Evolutionary conservation across 805 yeast species (phyloP).

Genomic region (Blastobotrys muscicola): DNA sequence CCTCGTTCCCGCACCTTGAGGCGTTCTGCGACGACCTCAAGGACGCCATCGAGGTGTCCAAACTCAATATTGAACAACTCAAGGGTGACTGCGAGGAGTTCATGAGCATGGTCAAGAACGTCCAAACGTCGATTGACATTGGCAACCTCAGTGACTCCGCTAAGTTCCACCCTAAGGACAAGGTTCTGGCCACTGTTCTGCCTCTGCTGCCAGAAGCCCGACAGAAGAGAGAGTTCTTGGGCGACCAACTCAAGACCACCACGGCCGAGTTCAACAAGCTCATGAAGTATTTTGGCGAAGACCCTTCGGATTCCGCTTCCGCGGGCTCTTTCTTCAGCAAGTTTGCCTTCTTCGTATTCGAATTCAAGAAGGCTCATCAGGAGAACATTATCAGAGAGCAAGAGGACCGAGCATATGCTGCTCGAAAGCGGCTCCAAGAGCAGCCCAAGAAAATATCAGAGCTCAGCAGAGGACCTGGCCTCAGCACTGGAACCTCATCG

Average conservation of each 20-base stretch:
- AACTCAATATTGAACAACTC: slow-evolving; percentile 74
- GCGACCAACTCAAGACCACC: slow-evolving; percentile 53
- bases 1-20: slow-evolving; percentile 69
- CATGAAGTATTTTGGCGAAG: slow-evolving; percentile 89
- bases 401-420: slow-evolving; percentile 67
- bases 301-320: slow-evolving; percentile 56
- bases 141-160: slow-evolving; percentile 81
- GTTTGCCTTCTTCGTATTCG: slow-evolving; percentile 68
- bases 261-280: slow-evolving; percentile 56
- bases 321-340: slow-evolving; percentile 65
- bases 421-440: slow-evolving; percentile 56
- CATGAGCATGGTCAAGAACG: slow-evolving; percentile 52
- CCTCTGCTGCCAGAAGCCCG: slow-evolving; percentile 70
- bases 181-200: slow-evolving; percentile 48
- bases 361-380: slow-evolving; percentile 67
- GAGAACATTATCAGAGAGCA: slow-evolving; percentile 79
- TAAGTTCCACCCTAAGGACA: slow-evolving; percentile 76
- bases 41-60: slow-evolving; percentile 51
- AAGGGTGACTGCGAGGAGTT: slow-evolving; percentile 61
- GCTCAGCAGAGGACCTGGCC: slow-evolving; percentile 14
- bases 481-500: slow-evolving; percentile 10
- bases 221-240: slow-evolving; percentile 54
- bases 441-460: slow-evolving; percentile 30
- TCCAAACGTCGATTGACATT: slow-evolving; percentile 60
- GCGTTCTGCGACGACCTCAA: slow-evolving; percentile 65